Evolutionary conservation across 2,329 filamentous ascomycete genomes (phyloP), one percentile per base, ranked within the genome.

Genomic region (Hymenoscyphus scutula): DNA sequence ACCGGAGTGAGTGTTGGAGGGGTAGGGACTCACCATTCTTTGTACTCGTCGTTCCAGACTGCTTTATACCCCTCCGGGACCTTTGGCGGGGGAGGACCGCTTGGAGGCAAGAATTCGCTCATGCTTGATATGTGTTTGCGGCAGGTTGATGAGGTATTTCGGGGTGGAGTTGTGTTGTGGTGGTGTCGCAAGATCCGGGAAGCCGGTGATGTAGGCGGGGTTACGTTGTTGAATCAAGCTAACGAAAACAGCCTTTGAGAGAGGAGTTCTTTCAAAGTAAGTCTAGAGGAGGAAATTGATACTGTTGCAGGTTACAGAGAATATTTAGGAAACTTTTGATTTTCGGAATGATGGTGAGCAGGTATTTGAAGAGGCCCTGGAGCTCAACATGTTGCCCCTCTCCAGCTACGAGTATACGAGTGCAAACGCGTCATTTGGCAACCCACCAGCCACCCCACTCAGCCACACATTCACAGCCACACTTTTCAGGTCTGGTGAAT

Each of bases 1-100:
- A 25, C 41, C 19, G 19, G 19, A 48, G 41, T 48, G 6, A 13
- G 41, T 25, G 41, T 48, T 25, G 25, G 23, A 37, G 30, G 25
- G 23, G 60, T 34, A 13, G 38, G 34, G 10, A 68, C 78, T 68
- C 73, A 87, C 88, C 91, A 97, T 83, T 95, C 89, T 72, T 89
- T 89, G 80, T 97, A 97, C 73, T 95, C 87, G 0, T 89, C 86
- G 76, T 96, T 95, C 85, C 88, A 96, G 67, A 91, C 85, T 11
- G 89, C 89, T 72, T 90, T 87, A 90, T 91, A 97, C 70, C 92
- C 92, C 71, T 90, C 89, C 2, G 91, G 92, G 7, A 73, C 72
- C 53, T 73, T 72, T 6, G 72, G 84, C 15, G 85, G 84, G 30
- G 85, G 85, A 29, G 72, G 72, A 5, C 70, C 70, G n/a, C 58